A percentile compares a stretch with the other conserved stretches of the same genome.
phyloP scores from a whole-genome alignment of 2,329 filamentous ascomycete species.

The Penicillium sp. region DNA sequence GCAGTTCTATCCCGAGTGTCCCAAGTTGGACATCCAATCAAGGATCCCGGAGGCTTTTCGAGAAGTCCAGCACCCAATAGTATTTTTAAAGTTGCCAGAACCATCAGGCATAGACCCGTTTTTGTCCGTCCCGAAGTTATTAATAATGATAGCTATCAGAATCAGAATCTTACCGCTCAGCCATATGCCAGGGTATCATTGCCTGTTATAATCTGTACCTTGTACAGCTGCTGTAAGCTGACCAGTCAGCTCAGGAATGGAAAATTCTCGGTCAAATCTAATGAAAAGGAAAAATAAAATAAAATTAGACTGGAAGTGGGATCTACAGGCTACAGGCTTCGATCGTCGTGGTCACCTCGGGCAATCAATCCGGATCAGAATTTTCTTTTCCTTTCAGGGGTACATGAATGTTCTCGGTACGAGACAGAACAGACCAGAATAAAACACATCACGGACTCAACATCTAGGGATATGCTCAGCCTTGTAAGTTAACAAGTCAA shows the following conservation, averaged over 20 bases:
- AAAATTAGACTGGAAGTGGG: not conserved
- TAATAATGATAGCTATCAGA: no score
- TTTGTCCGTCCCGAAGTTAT: not conserved
- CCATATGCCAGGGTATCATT: not conserved
- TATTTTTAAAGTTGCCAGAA: not conserved
- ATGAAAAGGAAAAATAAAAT: not conserved
- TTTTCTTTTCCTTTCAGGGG: constrained; percentile 1
- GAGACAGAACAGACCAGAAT: not conserved
- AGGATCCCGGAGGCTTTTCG: constrained; percentile 1
- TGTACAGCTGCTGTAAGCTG: not conserved
- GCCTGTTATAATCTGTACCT: not conserved
- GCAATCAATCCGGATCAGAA: not conserved
- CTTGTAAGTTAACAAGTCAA: not conserved
- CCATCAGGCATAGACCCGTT: not conserved
- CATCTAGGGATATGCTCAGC: not conserved
- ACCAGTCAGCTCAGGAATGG: not conserved
- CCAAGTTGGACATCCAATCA: constrained; percentile 9
- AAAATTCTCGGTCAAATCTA: not conserved
- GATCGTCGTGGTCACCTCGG: not conserved
- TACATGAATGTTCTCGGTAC: not conserved
- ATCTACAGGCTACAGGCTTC: constrained; percentile 6
- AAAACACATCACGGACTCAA: not conserved
- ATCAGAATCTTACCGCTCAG: not conserved
- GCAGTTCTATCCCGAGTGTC: constrained; percentile 5
- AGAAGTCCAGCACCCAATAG: not conserved